Evolutionary conservation across 768 basidiomycete genomes (phyloP).

Genomic region (Podaxis rugospora): DNA sequence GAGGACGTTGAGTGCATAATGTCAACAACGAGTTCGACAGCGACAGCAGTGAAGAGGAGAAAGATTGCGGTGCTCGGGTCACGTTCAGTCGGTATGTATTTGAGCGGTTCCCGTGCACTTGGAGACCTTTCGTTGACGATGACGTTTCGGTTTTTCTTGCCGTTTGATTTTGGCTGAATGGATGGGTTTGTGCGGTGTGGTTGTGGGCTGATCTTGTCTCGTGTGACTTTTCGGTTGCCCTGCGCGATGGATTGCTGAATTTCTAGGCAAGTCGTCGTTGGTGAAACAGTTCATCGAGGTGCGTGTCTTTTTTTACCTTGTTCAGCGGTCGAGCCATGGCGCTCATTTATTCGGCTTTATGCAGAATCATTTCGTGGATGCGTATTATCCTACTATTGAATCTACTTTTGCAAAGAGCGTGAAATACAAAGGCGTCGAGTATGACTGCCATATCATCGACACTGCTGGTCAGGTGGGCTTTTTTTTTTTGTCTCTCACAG

Average conservation of each 20-base stretch:
- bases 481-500: not conserved
- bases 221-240: slow-evolving; percentile 3
- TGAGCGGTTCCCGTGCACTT: not conserved
- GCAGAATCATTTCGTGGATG: slow-evolving; percentile 81
- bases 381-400: slow-evolving; percentile 96
- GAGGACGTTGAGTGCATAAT: not conserved
- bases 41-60: slow-evolving; percentile 60
- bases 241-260: slow-evolving; percentile 10
- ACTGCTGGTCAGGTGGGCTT: slow-evolving; percentile 88
- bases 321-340: not conserved
- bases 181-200: not conserved
- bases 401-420: slow-evolving; percentile 82
- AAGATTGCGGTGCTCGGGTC: slow-evolving; percentile 90
- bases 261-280: slow-evolving; percentile 89
- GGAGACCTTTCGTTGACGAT: not conserved
- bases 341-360: not conserved
- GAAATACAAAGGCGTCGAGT: slow-evolving; percentile 84
- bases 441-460: slow-evolving; percentile 96
- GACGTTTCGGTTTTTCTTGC: not conserved
- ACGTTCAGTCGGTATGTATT: slow-evolving; percentile 77
- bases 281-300: slow-evolving; percentile 89
- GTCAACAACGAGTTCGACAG: slow-evolving; percentile 2
- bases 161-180: not conserved
- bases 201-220: not conserved
- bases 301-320: not conserved